Percentiles rank a stretch among this genome's conserved stretches.
These are phyloP conservation scores for Claviceps pusilla DNA, from an alignment of 2,329 filamentous ascomycete genomes.

Conservation along the genomic window DNA sequence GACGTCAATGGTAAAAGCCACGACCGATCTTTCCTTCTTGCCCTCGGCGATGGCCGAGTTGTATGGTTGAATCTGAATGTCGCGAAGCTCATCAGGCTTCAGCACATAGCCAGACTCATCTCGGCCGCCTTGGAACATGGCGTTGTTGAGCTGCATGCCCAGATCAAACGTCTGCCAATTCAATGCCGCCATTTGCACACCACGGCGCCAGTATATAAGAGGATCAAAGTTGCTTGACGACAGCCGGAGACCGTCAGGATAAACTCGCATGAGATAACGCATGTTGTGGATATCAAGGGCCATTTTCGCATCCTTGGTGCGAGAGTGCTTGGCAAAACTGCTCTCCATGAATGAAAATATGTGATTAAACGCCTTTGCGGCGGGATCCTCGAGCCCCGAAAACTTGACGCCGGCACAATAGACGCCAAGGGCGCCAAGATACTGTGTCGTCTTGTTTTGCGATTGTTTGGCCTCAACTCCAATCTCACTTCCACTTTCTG, in stretches of 20 bases:
- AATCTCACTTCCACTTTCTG: slow-evolving; percentile 52
- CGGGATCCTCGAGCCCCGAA: slow-evolving; percentile 58
- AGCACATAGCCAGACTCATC: slow-evolving; percentile 86
- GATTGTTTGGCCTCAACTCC: slow-evolving; percentile 37
- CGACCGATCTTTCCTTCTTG: slow-evolving; percentile 65
- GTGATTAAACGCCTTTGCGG: slow-evolving; percentile 81
- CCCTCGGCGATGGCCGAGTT: slow-evolving; percentile 36
- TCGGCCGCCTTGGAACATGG: slow-evolving; percentile 85
- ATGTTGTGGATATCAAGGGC: slow-evolving; percentile 81
- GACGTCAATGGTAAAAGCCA: slow-evolving; percentile 74
- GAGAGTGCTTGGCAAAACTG: slow-evolving; percentile 69
- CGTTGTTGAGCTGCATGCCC: slow-evolving; percentile 89
- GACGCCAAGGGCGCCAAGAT: slow-evolving; percentile 73
- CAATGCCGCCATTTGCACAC: slow-evolving; percentile 92
- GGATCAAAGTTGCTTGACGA: slow-evolving; percentile 91
- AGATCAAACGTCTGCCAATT: slow-evolving; percentile 98
- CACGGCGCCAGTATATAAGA: slow-evolving; percentile 81
- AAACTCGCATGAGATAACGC: slow-evolving; percentile 82
- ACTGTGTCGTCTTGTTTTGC: slow-evolving; percentile 72
- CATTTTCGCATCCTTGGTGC: slow-evolving; percentile 59
- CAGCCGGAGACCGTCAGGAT: slow-evolving; percentile 69
- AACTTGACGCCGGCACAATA: slow-evolving; percentile 66
- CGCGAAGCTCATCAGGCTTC: slow-evolving; percentile 75
- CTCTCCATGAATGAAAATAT: slow-evolving; percentile 90
- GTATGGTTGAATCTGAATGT: slow-evolving; percentile 43